Evolutionary conservation across 352 stramenopile genomes (phyloP).

Genomic region (Phytopythium boreale): DNA sequence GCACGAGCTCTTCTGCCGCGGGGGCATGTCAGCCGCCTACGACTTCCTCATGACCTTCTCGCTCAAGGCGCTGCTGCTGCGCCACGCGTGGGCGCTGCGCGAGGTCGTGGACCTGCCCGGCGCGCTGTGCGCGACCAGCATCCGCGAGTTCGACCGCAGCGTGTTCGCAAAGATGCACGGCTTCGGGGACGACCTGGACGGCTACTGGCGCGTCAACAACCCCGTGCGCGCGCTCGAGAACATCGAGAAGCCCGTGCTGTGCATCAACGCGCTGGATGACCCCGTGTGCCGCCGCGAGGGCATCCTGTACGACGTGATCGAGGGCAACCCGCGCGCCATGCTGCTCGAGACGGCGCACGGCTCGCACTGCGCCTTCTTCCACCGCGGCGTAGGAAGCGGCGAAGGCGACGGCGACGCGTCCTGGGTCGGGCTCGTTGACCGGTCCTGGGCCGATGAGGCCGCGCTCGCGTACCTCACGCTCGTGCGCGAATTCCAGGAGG

Average conservation of each 20-base stretch:
- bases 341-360: constrained; percentile 32
- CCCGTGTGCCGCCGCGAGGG: constrained; percentile 36
- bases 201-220: constrained; percentile 41
- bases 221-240: constrained; percentile 30
- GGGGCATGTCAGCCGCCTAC: constrained; percentile 29
- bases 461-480: constrained; percentile 60
- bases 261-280: constrained; percentile 47
- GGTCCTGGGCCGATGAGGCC: constrained; percentile 59
- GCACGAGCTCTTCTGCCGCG: constrained; percentile 33
- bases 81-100: constrained; percentile 19
- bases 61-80: constrained; percentile 33
- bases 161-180: constrained; percentile 43
- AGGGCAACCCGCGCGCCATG: constrained; percentile 25
- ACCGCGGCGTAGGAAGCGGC: constrained; percentile 15
- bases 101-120: constrained; percentile 21
- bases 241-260: constrained; percentile 27
- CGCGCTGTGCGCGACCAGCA: constrained; percentile 22
- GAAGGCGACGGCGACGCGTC: not conserved
- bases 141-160: constrained; percentile 35
- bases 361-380: constrained; percentile 42
- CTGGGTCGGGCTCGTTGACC: constrained; percentile 20
- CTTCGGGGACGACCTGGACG: constrained; percentile 28
- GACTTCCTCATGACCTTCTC: constrained; percentile 41
- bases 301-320: constrained; percentile 32
- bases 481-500: constrained; percentile 37